phyloP scores from a whole-genome alignment of 345 rosid genomes.

The Atalantia buxifolia region DNA sequence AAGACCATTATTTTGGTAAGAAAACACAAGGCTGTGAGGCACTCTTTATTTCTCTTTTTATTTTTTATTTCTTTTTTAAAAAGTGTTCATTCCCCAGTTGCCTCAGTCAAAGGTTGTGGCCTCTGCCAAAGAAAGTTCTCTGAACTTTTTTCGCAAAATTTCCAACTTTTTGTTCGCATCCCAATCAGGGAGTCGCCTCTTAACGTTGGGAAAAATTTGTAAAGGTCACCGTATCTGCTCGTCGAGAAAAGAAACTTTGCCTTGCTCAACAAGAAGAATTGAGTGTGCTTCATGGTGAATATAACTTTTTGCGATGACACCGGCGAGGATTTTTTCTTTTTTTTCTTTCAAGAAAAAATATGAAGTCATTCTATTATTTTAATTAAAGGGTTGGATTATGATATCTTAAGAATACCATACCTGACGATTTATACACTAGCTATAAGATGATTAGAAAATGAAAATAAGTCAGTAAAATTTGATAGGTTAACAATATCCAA shows the following conservation, averaged over 20 bases:
- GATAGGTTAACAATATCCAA: no score
- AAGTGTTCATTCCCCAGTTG: neutral
- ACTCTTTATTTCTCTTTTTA: no score
- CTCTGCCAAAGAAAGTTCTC: constrained; percentile 18
- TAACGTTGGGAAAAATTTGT: neutral
- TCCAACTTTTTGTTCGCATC: constrained; percentile 2
- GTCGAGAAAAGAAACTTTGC: neutral
- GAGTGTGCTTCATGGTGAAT: neutral
- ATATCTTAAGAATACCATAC: no score
- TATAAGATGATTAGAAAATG: no score
- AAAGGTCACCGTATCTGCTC: neutral
- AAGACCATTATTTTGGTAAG: neutral
- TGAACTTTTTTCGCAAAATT: neutral
- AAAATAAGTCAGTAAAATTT: no score
- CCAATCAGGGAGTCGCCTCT: neutral
- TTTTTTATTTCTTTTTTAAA: neutral
- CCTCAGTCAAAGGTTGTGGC: constrained; percentile 18
- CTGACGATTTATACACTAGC: no score
- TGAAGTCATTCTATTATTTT: no score
- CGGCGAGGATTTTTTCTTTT: no score
- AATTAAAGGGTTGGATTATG: no score
- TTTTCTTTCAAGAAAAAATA: no score
- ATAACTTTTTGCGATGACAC: no score
- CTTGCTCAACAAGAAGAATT: neutral
- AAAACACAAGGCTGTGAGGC: neutral